Percentiles rank a stretch among this genome's conserved stretches.
These are phyloP conservation scores for apple (Malus domestica) DNA, from an alignment of 306 rosid genomes.

Conservation along the genomic window DNA sequence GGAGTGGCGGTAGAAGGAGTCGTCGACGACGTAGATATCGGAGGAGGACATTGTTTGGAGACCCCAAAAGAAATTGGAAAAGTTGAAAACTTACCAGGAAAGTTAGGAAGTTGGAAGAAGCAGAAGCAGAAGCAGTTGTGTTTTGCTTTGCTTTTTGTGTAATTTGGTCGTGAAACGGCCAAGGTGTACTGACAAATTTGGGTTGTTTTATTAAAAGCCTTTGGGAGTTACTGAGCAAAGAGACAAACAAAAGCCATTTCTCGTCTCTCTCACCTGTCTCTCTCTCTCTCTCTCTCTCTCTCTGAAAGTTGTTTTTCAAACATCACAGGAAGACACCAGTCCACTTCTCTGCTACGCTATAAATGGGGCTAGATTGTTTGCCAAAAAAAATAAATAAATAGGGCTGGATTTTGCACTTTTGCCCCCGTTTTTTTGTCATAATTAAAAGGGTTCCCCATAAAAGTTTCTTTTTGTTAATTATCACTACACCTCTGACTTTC, in stretches of 20 bases:
- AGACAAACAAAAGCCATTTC: conserved; percentile 20
- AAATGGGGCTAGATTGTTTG: conserved; percentile 1
- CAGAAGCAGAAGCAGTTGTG: neutral
- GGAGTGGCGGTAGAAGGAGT: conserved; percentile 24
- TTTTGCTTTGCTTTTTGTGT: conserved; percentile 7
- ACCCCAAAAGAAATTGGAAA: neutral
- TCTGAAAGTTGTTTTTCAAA: conserved; percentile 4
- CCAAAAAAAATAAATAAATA: conserved; percentile 3
- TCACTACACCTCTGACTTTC: neutral
- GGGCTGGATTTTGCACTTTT: conserved; percentile 1
- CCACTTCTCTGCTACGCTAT: conserved; percentile 8
- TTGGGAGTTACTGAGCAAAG: conserved; percentile 13
- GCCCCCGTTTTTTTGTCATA: conserved; percentile 6
- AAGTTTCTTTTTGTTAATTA: neutral
- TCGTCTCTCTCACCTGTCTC: conserved; percentile 3
- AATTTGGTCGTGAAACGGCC: conserved; percentile 10
- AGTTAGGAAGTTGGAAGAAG: neutral
- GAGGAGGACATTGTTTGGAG: conserved; percentile 73
- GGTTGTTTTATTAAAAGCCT: conserved; percentile 1
- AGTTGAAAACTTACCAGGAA: neutral
- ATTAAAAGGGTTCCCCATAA: neutral
- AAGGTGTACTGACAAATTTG: conserved; percentile 4
- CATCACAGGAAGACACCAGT: conserved; percentile 12
- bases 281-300: conserved; percentile 22
- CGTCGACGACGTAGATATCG: conserved; percentile 44